These are phyloP conservation scores for Pleurotus ostreatus DNA, from an alignment of 768 basidiomycete species.

Conservation along the genomic window DNA sequence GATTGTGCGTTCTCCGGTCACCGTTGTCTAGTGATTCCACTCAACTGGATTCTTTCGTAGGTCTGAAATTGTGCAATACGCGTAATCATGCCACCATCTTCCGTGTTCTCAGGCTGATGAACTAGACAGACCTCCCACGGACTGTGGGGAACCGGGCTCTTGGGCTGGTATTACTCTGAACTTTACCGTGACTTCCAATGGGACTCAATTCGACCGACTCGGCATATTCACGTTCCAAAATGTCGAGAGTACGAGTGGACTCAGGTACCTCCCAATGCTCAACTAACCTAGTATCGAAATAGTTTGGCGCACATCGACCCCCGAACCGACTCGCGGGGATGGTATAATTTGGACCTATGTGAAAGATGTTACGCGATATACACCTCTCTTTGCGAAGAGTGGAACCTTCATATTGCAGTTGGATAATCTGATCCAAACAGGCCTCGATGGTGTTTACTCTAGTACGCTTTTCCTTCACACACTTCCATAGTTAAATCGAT, in stretches of 20 bases:
- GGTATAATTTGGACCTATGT: conserved; percentile 79
- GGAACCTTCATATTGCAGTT: conserved; percentile 73
- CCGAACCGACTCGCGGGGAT: conserved; percentile 61
- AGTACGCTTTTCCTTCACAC: conserved; percentile 34
- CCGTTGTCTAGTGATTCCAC: background rate
- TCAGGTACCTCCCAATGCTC: background rate
- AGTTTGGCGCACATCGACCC: conserved; percentile 85
- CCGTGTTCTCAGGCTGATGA: background rate
- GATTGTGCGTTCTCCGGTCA: conserved; percentile 38
- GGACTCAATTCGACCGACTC: conserved; percentile 74
- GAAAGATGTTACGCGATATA: conserved; percentile 74
- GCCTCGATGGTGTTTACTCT: conserved; percentile 65
- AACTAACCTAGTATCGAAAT: background rate
- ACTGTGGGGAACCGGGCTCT: conserved; percentile 67
- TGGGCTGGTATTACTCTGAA: conserved; percentile 78
- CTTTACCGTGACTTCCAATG: conserved; percentile 75
- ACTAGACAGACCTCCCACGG: conserved; percentile 55
- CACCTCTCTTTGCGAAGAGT: conserved; percentile 62
- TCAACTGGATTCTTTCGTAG: conserved; percentile 25
- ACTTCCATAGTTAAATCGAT: background rate
- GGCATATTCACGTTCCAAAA: conserved; percentile 74
- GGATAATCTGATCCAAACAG: conserved; percentile 59
- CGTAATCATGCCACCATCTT: conserved; percentile 33
- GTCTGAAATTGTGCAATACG: conserved; percentile 59
- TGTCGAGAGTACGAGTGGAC: conserved; percentile 56